These are phyloP conservation scores for Phytophthora litchii DNA, from an alignment of 352 stramenopile genomes.

Conservation along the genomic window DNA sequence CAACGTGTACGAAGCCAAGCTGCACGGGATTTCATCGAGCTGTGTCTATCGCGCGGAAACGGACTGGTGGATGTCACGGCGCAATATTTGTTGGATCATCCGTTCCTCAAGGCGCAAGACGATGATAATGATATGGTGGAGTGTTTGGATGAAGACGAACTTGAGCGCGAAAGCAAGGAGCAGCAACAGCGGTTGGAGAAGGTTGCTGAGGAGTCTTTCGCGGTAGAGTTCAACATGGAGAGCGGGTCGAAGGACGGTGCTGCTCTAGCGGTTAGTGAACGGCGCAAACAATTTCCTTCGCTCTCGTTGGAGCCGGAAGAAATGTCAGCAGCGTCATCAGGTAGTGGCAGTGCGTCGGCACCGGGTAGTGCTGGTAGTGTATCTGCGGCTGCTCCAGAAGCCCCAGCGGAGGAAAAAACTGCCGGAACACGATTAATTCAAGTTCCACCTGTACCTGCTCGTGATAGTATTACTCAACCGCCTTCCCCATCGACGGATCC, in stretches of 20 bases:
- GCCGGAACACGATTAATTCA: slow-evolving; percentile 45
- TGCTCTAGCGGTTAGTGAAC: slow-evolving; percentile 37
- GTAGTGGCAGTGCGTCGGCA: slow-evolving; percentile 18
- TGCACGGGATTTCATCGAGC: slow-evolving; percentile 83
- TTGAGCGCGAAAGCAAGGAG: slow-evolving; percentile 56
- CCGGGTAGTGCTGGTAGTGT: slow-evolving; percentile 23
- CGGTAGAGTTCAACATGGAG: slow-evolving; percentile 78
- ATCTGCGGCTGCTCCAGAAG: slow-evolving; percentile 10
- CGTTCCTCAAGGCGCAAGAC: slow-evolving; percentile 80
- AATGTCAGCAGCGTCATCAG: slow-evolving; percentile 42
- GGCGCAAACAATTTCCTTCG: slow-evolving; percentile 59
- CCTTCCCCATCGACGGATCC: slow-evolving; percentile 17
- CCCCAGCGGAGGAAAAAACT: slow-evolving; percentile 55
- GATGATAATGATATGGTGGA: slow-evolving; percentile 84
- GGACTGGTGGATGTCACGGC: slow-evolving; percentile 82
- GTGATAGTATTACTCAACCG: slow-evolving; percentile 26
- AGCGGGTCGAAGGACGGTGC: slow-evolving; percentile 58
- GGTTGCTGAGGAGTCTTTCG: slow-evolving; percentile 70
- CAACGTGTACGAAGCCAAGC: slow-evolving; percentile 77
- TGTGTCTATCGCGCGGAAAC: slow-evolving; percentile 83
- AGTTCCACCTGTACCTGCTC: slow-evolving; percentile 26
- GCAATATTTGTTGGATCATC: slow-evolving; percentile 74
- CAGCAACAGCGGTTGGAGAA: slow-evolving; percentile 55
- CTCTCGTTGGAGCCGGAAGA: slow-evolving; percentile 62
- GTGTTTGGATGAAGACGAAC: slow-evolving; percentile 70